phyloP scores from a whole-genome alignment of 306 rosid genomes.

The Dicorynia guianensis region DNA sequence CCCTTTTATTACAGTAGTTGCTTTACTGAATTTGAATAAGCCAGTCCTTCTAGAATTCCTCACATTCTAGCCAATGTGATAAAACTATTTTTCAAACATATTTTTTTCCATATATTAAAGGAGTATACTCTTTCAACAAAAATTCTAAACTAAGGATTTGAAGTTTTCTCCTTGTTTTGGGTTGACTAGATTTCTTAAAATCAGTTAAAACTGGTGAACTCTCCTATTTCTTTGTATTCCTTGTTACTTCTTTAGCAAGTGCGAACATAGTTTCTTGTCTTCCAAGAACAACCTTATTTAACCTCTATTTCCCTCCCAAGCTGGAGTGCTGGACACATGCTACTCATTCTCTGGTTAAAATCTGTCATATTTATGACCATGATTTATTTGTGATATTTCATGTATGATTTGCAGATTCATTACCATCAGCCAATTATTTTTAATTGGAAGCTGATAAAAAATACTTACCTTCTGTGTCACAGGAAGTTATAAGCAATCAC shows the following conservation, averaged over 20 bases:
- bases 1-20: conserved; percentile 9
- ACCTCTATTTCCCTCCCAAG: background rate
- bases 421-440: conserved; percentile 18
- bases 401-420: background rate
- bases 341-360: background rate
- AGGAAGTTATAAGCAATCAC: conserved; percentile 77
- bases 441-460: conserved; percentile 26
- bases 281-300: background rate
- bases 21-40: conserved; percentile 5
- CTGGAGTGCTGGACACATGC: background rate
- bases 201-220: background rate
- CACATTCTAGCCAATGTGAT: background rate
- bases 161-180: background rate
- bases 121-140: background rate
- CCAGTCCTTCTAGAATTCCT: background rate
- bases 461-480: conserved; percentile 28
- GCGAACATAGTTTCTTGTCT: background rate
- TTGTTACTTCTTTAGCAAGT: background rate
- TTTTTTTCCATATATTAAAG: conserved; percentile 12
- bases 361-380: background rate
- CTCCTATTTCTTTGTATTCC: background rate
- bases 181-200: background rate
- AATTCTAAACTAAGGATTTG: conserved; percentile 6
- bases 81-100: conserved; percentile 16
- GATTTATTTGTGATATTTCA: background rate